Evolutionary conservation across 2,329 filamentous ascomycete species (phyloP), one percentile per base, ranked within the genome.

Genomic region (Fusarium sp.): DNA sequence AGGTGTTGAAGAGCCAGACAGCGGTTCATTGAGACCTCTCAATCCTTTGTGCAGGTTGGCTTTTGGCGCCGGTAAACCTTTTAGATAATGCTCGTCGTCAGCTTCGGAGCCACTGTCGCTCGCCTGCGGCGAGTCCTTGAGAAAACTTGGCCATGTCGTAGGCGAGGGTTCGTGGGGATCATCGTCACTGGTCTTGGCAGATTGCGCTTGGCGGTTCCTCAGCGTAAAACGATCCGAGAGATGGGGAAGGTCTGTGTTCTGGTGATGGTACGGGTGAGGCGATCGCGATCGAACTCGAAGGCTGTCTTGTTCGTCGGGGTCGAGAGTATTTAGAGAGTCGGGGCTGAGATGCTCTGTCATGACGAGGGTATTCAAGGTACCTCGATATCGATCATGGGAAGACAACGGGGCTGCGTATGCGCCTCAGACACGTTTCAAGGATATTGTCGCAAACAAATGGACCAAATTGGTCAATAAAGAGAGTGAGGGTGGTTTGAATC

Each of bases 31-130:
- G 66, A 82, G 83, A 66, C 89, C 91, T 68, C 92, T 89, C 55
- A 98, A 82, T 13, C 95, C 95, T 83, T 98, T 98, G 80, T 93
- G 92, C 38, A 90, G 87, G 69, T 90, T 89, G 14, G 88, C 76
- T n/a, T 88, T 92, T 5, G 95, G 93, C 6, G 95, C 94, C 3
- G 96, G 95, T 28, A 98, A 84, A 1, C 95, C 93, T 81, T 93
- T 96, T 64, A 98, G 86, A 75, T 96, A 92, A 72, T 95, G 93
- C 82, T 98, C 96, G 84, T 98, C 96, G 78, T 98, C 96, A 44
- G 96, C 96, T 81, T 98, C 96, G 24, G 95, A 97, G 31, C 96
- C 96, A 81, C 95, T 98, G 76, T 98, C 95, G 81, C 94, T 98
- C 17, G 89, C 90, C 5, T 90, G 88, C 3, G 88, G 86, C 9